Evolutionary conservation across 2,329 filamentous ascomycete genomes (phyloP).

Genomic region (Talaromyces sp.): DNA sequence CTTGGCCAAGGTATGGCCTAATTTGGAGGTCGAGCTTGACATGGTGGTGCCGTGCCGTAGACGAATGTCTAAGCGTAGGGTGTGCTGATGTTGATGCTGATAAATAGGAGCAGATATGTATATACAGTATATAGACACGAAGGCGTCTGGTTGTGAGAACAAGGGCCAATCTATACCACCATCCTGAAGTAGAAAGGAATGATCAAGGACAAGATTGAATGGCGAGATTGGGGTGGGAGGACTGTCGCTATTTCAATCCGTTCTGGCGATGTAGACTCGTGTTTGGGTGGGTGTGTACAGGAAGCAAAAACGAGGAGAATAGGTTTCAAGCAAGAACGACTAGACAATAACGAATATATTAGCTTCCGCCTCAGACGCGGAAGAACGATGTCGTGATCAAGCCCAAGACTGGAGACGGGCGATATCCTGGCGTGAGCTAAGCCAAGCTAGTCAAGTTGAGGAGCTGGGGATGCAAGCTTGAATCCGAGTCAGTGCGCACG

Average conservation of each 20-base stretch:
- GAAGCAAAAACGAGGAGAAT: background rate
- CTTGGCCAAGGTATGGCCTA: conserved; percentile 73
- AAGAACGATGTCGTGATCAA: conserved; percentile 18
- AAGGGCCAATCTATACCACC: background rate
- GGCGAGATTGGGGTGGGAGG: conserved; percentile 4
- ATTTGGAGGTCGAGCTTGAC: conserved; percentile 47
- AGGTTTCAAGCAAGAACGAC: background rate
- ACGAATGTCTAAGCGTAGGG: background rate
- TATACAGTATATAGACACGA: background rate
- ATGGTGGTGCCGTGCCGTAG: conserved; percentile 27
- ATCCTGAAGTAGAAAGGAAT: background rate
- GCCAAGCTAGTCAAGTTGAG: background rate
- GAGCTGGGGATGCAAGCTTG: background rate
- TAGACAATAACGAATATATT: conserved; percentile 7
- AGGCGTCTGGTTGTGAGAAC: background rate
- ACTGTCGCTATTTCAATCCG: conserved; percentile 11
- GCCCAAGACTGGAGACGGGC: conserved; percentile 6
- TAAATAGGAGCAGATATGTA: background rate
- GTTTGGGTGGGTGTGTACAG: too few species aligned
- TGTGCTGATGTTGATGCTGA: background rate
- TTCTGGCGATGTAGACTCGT: background rate
- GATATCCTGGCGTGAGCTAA: background rate
- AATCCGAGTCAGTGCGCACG: conserved; percentile 3
- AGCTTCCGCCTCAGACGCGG: conserved; percentile 11
- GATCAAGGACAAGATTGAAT: background rate